Conservation (phyloP, 805 yeast species). For the Cyberlindnera mrakii region DNA sequence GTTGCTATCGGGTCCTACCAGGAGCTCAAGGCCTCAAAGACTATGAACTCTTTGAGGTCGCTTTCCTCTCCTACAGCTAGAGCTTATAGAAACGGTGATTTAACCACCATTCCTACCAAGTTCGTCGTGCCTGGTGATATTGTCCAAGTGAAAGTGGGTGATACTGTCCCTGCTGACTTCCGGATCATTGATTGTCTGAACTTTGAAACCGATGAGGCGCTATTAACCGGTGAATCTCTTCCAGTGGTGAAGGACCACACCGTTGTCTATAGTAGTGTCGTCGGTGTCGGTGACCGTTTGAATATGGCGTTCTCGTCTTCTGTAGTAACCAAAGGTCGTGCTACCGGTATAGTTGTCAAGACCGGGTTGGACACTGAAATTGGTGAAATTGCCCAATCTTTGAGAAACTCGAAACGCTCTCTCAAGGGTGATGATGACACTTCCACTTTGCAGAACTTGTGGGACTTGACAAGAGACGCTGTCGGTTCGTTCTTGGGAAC, state of each 20-base stretch:
- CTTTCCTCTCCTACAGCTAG: constrained; percentile 67
- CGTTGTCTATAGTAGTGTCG: constrained; percentile 31
- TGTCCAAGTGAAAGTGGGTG: constrained; percentile 59
- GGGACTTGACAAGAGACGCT: constrained; percentile 42
- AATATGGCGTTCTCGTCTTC: constrained; percentile 70
- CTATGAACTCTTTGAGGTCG: constrained; percentile 67
- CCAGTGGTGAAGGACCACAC: constrained; percentile 52
- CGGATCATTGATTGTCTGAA: constrained; percentile 52
- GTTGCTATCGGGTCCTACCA: constrained; percentile 64
- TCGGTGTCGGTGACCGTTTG: constrained; percentile 68
- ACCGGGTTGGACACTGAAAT: constrained; percentile 74
- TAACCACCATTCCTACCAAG: constrained; percentile 50
- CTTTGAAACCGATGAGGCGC: constrained; percentile 67
- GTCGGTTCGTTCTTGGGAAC: constrained; percentile 70
- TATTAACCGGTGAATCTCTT: constrained; percentile 60
- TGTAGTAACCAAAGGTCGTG: constrained; percentile 69
- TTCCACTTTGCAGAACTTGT: constrained; percentile 32
- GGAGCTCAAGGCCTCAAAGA: constrained; percentile 69
- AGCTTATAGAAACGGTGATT: constrained; percentile 56
- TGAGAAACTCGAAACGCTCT: constrained; percentile 37
- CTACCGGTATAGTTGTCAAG: constrained; percentile 56
- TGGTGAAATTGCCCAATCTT: constrained; percentile 63
- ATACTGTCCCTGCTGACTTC: constrained; percentile 70
- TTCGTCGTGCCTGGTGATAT: constrained; percentile 73
- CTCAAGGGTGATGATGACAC: constrained; percentile 36